A percentile compares a stretch with the other conserved stretches of the same genome.
Evolutionary conservation across 2,329 filamentous ascomycete genomes (phyloP).

Genomic region (Didymella lethalis): DNA sequence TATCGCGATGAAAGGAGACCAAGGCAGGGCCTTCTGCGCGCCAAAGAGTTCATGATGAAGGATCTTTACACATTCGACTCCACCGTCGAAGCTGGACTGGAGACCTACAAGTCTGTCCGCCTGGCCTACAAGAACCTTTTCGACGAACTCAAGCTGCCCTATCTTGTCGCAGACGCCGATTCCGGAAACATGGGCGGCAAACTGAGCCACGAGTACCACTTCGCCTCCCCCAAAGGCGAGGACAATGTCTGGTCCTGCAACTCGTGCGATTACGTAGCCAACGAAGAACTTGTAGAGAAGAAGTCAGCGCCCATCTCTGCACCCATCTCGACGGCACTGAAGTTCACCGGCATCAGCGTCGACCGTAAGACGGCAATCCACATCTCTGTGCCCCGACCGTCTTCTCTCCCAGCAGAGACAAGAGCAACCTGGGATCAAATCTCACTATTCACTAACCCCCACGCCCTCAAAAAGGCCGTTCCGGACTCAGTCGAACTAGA

Average conservation of each 20-base stretch:
- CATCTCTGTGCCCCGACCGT: slow-evolving; percentile 51
- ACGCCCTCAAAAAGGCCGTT: slow-evolving; percentile 69
- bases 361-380: slow-evolving; percentile 74
- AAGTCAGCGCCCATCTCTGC: slow-evolving; percentile 24
- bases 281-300: slow-evolving; percentile 80
- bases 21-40: slow-evolving; percentile 84
- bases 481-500: slow-evolving; percentile 69
- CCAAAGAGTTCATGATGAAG: slow-evolving; percentile 96
- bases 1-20: slow-evolving; percentile 93
- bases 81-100: slow-evolving; percentile 70
- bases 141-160: slow-evolving; percentile 80
- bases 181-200: slow-evolving; percentile 96
- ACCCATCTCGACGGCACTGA: slow-evolving; percentile 25
- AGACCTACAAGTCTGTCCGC: slow-evolving; percentile 80
- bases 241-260: slow-evolving; percentile 82
- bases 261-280: slow-evolving; percentile 78
- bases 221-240: slow-evolving; percentile 80
- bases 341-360: slow-evolving; percentile 71
- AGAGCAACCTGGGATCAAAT: slow-evolving; percentile 27
- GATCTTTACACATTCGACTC: slow-evolving; percentile 95
- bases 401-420: slow-evolving; percentile 3
- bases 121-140: slow-evolving; percentile 79
- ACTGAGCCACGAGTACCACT: slow-evolving; percentile 94
- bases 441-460: slow-evolving; percentile 60
- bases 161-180: slow-evolving; percentile 85